Base-by-base conservation (phyloP, 768 basidiomycete species). In the Gyrodon lividus region DNA sequence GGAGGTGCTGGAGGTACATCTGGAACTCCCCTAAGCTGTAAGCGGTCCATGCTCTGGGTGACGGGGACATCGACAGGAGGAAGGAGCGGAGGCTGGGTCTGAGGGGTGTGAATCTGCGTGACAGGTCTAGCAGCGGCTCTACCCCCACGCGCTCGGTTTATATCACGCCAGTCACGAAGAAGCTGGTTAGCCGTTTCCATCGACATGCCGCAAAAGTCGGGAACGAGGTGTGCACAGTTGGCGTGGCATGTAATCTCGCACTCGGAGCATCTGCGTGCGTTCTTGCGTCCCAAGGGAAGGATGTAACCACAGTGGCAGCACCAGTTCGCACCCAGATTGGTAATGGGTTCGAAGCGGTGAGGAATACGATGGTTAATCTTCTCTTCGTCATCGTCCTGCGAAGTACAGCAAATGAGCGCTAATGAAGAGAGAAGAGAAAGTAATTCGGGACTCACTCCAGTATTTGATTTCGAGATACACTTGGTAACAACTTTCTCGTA, bases 271-370 rank as follows among this genome's bases (percentile, higher is more conserved):
- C 89, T 89, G 50, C 93, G 85, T 19, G 96, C 89, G 68, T 98
- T 96, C 77, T 98, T 98, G 58, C 95, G 86, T 46, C 96, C 96
- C 43, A 98, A 81, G 49, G 97, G 95, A 22, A 97, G 81, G 82
- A 99, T 95, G 64, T 95, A 97, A 56, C 97, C 97, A 68, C 97
- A 99, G 69, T 99, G 97, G 68, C 97, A 99, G 71, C 97, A 99
- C 97, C 97, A 99, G 64, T 96, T 98, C 16, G 97, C 92, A 39
- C 93, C 91, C 50, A 98, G 87, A 70, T 97, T 98, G 55, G 94
- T 98, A 62, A 97, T 83, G 16, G 95, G 86, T 61, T 95, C 92
- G 74, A 99, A 99, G 19, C 97, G 87, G 71, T 99, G 97, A 47
- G 97, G 97, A 61, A 99, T 98, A 46, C 97, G 89, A 72, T 99